Evolutionary conservation across 139 green algal genomes (phyloP), one percentile per base, ranked within the genome.

Genomic region (Chlamydomonas sphaeroides): DNA sequence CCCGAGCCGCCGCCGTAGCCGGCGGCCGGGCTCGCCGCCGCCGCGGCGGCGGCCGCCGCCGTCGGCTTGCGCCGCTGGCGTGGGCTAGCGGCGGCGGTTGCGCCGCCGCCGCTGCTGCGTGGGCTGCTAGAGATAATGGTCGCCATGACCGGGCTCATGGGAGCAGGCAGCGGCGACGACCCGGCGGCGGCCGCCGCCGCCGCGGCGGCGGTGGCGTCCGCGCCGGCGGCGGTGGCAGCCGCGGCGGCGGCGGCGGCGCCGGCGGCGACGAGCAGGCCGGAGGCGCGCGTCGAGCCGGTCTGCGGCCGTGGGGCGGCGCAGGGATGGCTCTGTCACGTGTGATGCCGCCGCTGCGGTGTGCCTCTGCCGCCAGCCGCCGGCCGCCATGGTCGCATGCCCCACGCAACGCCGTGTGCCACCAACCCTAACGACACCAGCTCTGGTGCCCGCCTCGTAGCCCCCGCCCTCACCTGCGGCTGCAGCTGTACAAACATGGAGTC

Each of bases 111-210:
- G 26, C 56, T 62, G 68, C 68, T 61, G 30, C 68, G 42, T 3
- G 68, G 68, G 42, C 42, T 62, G 72, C 72, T 80, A 38, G 38
- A 41, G 2, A 80, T 39, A 53, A 80, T 80, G 72, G 72, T 69
- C 38, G 72, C 39, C 17, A 80, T 56, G 32, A 80, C 72, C 15
- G 72, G 72, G 36, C 72, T 80, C 11, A 30, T 23, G 26, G 72
- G 14, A 1, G 32, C 26, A 3, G 38, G 56, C 30, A 67, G 11
- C 28, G 72, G 72, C 26, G 72, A 59, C 33, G 28, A 59, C 39
- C 36, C 56, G 35, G 71, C 51, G 18, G 71, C 51, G 8, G 36
- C 56, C 7, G 30, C 59, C n/a, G 59, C 59, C n/a, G 59, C 65
- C 10, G 65, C 35, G 4, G 59, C 30, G n/a, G 59, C n/a, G 30